Evolutionary conservation across 2,329 filamentous ascomycete species (phyloP).

Genomic region (Ophiobolus disseminans): DNA sequence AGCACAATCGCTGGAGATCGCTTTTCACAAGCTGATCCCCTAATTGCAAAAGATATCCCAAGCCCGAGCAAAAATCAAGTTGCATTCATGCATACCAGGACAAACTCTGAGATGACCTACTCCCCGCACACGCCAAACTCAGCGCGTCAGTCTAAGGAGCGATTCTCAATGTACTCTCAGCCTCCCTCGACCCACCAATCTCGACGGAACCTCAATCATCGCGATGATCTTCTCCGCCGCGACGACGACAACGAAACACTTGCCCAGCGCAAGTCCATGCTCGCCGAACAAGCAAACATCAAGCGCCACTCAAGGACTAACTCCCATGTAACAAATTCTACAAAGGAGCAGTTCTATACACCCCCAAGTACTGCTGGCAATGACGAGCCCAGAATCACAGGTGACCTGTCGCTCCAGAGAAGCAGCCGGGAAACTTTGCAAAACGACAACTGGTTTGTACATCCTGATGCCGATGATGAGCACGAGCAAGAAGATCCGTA

Average conservation of each 20-base stretch:
- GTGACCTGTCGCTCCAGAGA: constrained; percentile 39
- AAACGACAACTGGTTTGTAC: constrained; percentile 58
- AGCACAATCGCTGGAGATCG: constrained; percentile 50
- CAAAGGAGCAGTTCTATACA: constrained; percentile 42
- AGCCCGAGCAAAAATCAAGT: constrained; percentile 59
- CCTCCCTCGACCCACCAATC: constrained; percentile 47
- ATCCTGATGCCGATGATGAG: constrained; percentile 30
- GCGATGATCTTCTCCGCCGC: constrained; percentile 37
- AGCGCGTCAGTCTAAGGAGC: constrained; percentile 61
- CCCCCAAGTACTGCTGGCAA: constrained; percentile 29
- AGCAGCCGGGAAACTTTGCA: constrained; percentile 46
- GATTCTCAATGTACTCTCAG: constrained; percentile 54
- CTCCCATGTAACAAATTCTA: constrained; percentile 36
- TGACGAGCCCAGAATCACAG: constrained; percentile 22
- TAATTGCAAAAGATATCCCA: constrained; percentile 37
- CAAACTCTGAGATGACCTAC: constrained; percentile 63
- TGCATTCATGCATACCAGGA: constrained; percentile 83
- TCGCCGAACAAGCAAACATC: constrained; percentile 43
- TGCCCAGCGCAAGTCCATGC: constrained; percentile 42
- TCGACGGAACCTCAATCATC: constrained; percentile 45
- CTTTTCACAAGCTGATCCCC: constrained; percentile 38
- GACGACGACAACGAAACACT: constrained; percentile 41
- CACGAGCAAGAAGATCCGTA: constrained; percentile 18
- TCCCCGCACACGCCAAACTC: constrained; percentile 59
- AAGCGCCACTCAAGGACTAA: constrained; percentile 38